These are phyloP conservation scores for Lactifluus piperatus DNA, from an alignment of 768 basidiomycete genomes.

Conservation along the genomic window DNA sequence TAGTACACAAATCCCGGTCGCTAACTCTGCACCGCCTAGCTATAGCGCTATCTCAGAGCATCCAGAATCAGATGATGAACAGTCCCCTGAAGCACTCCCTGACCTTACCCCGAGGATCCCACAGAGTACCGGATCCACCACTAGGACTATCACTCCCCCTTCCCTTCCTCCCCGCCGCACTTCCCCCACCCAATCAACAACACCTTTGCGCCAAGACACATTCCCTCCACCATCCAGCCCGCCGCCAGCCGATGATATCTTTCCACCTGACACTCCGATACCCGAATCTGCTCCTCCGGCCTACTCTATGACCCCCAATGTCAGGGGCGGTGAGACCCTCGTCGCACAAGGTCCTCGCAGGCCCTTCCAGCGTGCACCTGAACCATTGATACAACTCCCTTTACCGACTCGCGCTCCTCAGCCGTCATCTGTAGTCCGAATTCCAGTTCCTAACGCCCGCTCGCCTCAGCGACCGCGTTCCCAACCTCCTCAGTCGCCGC, in stretches of 20 bases:
- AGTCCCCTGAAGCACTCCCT: constrained; percentile 3
- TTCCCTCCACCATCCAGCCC: background rate
- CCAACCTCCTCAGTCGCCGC: constrained; percentile 13
- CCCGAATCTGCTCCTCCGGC: constrained; percentile 60
- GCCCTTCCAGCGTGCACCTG: constrained; percentile 46
- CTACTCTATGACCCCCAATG: constrained; percentile 51
- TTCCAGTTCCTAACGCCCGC: too few species aligned
- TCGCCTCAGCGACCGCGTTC: constrained; percentile 1
- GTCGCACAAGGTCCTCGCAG: constrained; percentile 53
- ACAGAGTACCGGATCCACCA: background rate
- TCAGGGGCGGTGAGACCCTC: constrained; percentile 48
- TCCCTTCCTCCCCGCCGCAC: background rate
- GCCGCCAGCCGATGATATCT: background rate
- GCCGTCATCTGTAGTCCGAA: too few species aligned
- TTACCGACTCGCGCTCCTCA: background rate
- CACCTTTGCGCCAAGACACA: too few species aligned
- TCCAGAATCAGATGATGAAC: background rate
- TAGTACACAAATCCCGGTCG: background rate
- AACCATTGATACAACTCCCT: constrained; percentile 2
- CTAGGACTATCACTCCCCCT: background rate
- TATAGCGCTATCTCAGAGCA: background rate
- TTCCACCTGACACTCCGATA: constrained; percentile 19
- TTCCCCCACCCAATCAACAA: background rate
- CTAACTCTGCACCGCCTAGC: background rate
- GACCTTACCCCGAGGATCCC: constrained; percentile 1